Evolutionary conservation across 2,329 filamentous ascomycete genomes (phyloP), one percentile per base, ranked within the genome.

Genomic region (Cordyceps militaris): DNA sequence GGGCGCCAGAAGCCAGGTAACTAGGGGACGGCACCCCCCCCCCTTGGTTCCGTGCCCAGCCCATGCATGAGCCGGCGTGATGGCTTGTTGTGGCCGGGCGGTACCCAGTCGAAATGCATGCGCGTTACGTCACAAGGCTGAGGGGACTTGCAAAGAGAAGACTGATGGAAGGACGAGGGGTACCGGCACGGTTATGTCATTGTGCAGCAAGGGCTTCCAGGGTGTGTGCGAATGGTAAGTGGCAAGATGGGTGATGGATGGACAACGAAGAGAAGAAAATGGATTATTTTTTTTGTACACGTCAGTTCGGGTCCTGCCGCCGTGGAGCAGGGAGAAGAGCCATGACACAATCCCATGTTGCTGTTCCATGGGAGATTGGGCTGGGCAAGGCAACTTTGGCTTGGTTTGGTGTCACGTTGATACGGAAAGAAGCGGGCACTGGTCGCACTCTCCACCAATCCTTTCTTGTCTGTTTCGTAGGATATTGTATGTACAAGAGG

Each of bases 101-200:
- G 23, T 13, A 9, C n/a, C 38, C 38, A 42, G 38, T 21, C 9
- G 4, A 21, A 38, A 40, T 43, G 51, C 51, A 54, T 43, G 38
- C 26, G 34, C 26, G 52, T 42, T 55, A 55, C 52, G 52, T 55
- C 52, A 55, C 52, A 55, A 55, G 52, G 52, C 52, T 55, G 52
- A 55, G 24, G 52, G 40, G 19, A 10, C 34, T n/a, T n/a, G 13
- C 40, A 16, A 9, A 55, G 40, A 40, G 51, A 40, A 51, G 49
- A 21, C 24, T 26, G 6, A 54, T 55, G 30, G 30, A 46, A 38
- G 30, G 30, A 55, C 16, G 30, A 47, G 21, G 21, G 19, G 11
- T 2, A n/a, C 28, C n/a, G 28, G 26, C 16, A n/a, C 52, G 14
- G 42, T 38, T 55, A 55, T 55, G 52, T 55, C 52, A 47, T 55